Evolutionary conservation across 2,329 filamentous ascomycete species (phyloP), one percentile per base, ranked within the genome.

Genomic region (Pseudopyricularia javanii): DNA sequence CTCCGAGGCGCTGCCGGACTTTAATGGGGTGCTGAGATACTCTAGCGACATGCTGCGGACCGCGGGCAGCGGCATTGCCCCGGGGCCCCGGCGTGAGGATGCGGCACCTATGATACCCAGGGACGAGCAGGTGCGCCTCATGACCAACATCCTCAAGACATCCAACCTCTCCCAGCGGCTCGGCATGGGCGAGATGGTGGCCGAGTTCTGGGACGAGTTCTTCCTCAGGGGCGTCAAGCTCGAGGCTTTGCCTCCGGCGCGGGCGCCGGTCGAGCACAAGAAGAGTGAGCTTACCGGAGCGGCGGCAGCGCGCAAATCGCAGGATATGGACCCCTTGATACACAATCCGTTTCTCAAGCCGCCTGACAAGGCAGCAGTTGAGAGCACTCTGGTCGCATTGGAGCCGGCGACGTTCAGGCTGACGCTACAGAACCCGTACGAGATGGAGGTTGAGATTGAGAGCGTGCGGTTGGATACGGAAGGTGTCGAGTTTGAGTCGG

Each of bases 151-250:
- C 55, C 81, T 84, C 34, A 86, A 91, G 56, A 95, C 91, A 0
- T 81, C 91, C 30, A 80, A 76, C 32, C 80, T 93, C n/a, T 85
- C 87, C 1, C 80, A 79, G 55, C 83, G 86, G 55, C 69, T 96
- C 26, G 90, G 90, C 1, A 70, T 90, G 28, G 71, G 77, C 5
- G 50, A 37, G 15, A 70, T 85, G 53, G 68, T 91, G 43, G 90
- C 89, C 6, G 86, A 93, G 59, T 98, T 96, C 64, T 98, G 93
- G 93, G 93, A 98, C 65, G 89, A 95, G 62, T 97, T 97, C 60
- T 73, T 98, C 8, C 78, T 98, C 48, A 83, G 93, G 50, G 82
- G 82, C 57, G 73, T 95, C 59, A 79, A 83, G 53, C 71, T 95
- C 45, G 80, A 90, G 50, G 73, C 85, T 24, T 66, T 80, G 35